Percentiles rank a stretch among this genome's conserved stretches.
phyloP scores from a whole-genome alignment of 1,284 basidiomycete species.

The Boletus sp. region DNA sequence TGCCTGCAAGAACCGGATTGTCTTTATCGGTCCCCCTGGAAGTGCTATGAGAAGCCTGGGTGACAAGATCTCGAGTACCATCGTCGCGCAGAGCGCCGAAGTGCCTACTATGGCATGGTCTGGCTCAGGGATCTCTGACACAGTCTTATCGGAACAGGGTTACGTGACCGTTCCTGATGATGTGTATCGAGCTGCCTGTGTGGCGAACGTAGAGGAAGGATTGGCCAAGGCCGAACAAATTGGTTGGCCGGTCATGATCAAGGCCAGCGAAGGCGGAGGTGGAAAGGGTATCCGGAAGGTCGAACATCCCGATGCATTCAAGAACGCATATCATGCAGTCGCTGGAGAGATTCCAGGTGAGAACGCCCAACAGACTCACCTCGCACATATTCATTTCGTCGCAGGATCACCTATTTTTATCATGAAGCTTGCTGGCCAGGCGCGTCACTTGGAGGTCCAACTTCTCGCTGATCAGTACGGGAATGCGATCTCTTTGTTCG shows the following conservation, averaged over 20 bases:
- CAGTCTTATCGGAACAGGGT: constrained; percentile 80
- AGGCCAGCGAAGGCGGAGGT: constrained; percentile 98
- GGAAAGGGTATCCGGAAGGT: constrained; percentile 98
- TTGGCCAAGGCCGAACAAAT: constrained; percentile 82
- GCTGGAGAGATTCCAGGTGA: constrained; percentile 94
- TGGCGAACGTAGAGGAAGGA: constrained; percentile 88
- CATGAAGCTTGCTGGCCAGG: constrained; percentile 98
- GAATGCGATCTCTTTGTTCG: constrained; percentile 98
- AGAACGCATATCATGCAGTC: constrained; percentile 91
- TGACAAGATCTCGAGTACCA: constrained; percentile 99
- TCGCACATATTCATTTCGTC: constrained; percentile 15
- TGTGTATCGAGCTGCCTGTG: constrained; percentile 88
- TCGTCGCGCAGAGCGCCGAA: constrained; percentile 94
- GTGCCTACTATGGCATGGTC: constrained; percentile 99
- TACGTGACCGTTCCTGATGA: constrained; percentile 94
- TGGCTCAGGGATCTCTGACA: constrained; percentile 91
- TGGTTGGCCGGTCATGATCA: constrained; percentile 99
- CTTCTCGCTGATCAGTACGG: constrained; percentile 99
- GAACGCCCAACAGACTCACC: constrained; percentile 23
- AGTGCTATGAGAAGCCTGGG: constrained; percentile 99
- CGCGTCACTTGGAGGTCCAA: constrained; percentile 97
- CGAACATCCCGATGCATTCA: constrained; percentile 81
- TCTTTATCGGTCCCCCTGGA: constrained; percentile 98
- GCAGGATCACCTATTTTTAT: constrained; percentile 98
- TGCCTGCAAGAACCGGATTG: constrained; percentile 91